Evolutionary conservation across 2,329 filamentous ascomycete genomes (phyloP).

Genomic region (Penicillium sp.): DNA sequence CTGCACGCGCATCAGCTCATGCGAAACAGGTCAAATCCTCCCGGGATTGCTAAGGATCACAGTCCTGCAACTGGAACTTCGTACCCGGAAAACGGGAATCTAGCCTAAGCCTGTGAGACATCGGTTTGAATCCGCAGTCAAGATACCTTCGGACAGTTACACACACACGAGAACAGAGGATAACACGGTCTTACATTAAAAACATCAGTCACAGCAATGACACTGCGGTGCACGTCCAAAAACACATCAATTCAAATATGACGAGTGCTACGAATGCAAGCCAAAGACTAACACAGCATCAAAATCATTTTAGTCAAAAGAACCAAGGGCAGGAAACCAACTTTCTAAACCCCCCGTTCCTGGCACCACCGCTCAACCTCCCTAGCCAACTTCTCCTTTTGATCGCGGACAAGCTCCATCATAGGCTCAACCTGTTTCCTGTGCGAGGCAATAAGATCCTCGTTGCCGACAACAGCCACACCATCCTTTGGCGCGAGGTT

Average conservation of each 20-base stretch:
- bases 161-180: background rate
- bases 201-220: too few species aligned
- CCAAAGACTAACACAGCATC: too few species aligned
- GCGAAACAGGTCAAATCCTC: background rate
- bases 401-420: constrained; percentile 35
- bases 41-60: background rate
- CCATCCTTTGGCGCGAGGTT: constrained; percentile 35
- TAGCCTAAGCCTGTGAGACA: background rate
- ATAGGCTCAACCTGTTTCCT: constrained; percentile 39
- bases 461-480: constrained; percentile 4
- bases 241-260: too few species aligned
- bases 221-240: too few species aligned
- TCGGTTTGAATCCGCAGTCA: background rate
- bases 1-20: background rate
- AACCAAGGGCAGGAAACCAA: background rate
- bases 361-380: constrained; percentile 48
- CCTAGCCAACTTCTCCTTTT: constrained; percentile 31
- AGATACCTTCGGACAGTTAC: background rate
- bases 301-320: background rate
- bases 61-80: background rate
- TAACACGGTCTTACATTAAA: background rate
- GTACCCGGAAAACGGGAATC: background rate
- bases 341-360: constrained; percentile 39
- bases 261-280: too few species aligned
- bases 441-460: constrained; percentile 23